phyloP scores from a whole-genome alignment of 768 basidiomycete species.

The Mrakia gelida region DNA sequence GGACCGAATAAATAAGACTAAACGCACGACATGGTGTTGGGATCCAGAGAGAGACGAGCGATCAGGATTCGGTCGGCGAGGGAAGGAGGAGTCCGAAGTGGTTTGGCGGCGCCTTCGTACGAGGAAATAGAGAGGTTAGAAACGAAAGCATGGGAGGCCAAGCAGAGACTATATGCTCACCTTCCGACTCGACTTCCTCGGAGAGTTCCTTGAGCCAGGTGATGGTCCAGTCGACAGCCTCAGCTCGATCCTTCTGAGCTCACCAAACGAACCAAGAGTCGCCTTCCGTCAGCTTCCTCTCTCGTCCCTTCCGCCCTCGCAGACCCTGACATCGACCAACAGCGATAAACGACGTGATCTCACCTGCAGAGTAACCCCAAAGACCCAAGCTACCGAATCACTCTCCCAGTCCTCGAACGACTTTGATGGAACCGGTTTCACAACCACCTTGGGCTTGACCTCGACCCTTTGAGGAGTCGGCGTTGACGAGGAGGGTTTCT shows the following conservation, averaged over 20 bases:
- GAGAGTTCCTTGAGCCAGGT: constrained; percentile 79
- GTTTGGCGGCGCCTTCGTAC: constrained; percentile 40
- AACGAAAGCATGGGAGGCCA: not conserved
- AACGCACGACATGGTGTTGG: constrained; percentile 63
- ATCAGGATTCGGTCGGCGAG: constrained; percentile 76
- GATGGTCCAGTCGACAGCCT: constrained; percentile 52
- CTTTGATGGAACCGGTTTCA: constrained; percentile 55
- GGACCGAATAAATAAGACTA: not conserved
- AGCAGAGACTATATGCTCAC: not conserved
- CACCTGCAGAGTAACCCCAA: constrained; percentile 77
- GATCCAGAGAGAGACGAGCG: constrained; percentile 73
- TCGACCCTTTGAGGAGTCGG: constrained; percentile 38
- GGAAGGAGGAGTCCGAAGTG: constrained; percentile 54
- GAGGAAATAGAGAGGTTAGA: not conserved
- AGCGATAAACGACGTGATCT: constrained; percentile 38
- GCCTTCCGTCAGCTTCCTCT: not conserved
- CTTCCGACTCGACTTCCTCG: constrained; percentile 53
- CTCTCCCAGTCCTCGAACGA: constrained; percentile 64
- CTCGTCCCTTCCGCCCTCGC: not conserved
- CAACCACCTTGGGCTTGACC: constrained; percentile 44
- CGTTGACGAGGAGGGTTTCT: constrained; percentile 20
- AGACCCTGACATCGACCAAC: not conserved
- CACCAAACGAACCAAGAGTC: not conserved
- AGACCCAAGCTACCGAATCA: constrained; percentile 60
- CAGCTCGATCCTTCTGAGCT: constrained; percentile 22